These are phyloP conservation scores for Hyaloscypha variabilis DNA, from an alignment of 495 filamentous ascomycete species.

Conservation along the genomic window DNA sequence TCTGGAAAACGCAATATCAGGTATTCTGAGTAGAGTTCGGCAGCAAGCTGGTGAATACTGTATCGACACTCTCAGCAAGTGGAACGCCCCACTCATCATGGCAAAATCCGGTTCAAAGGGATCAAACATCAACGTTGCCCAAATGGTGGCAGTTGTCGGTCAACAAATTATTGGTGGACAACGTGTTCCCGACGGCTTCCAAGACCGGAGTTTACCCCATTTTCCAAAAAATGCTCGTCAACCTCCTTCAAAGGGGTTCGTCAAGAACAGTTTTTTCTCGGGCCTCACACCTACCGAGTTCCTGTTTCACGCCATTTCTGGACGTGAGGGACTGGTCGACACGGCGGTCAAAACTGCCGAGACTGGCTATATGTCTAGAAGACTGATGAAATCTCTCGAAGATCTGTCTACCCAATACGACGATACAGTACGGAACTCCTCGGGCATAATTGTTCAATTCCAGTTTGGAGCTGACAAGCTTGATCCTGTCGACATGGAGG, in stretches of 20 bases:
- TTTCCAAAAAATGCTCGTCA: slow-evolving; percentile 91
- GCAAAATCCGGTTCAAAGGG: slow-evolving; percentile 95
- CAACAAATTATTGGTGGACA: slow-evolving; percentile 95
- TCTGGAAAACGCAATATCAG: slow-evolving; percentile 86
- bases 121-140: slow-evolving; percentile 95
- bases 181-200: slow-evolving; percentile 95
- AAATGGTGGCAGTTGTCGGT: slow-evolving; percentile 97
- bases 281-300: slow-evolving; percentile 91
- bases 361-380: slow-evolving; percentile 98
- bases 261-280: slow-evolving; percentile 94
- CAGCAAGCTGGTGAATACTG: slow-evolving; percentile 89
- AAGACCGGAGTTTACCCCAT: slow-evolving; percentile 91
- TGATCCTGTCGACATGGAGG: slow-evolving; percentile 98
- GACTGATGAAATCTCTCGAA: slow-evolving; percentile 96
- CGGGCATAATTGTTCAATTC: slow-evolving; percentile 87
- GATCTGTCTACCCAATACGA: slow-evolving; percentile 93
- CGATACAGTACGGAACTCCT: slow-evolving; percentile 89
- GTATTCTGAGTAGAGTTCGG: slow-evolving; percentile 88
- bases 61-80: slow-evolving; percentile 83
- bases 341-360: slow-evolving; percentile 99
- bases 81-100: slow-evolving; percentile 96
- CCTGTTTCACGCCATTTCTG: slow-evolving; percentile 97
- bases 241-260: slow-evolving; percentile 94
- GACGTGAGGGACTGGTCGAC: slow-evolving; percentile 97
- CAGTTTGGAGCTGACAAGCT: slow-evolving; percentile 95